Conservation (phyloP, 495 filamentous ascomycete species). For the Penicillium diatomitis region DNA sequence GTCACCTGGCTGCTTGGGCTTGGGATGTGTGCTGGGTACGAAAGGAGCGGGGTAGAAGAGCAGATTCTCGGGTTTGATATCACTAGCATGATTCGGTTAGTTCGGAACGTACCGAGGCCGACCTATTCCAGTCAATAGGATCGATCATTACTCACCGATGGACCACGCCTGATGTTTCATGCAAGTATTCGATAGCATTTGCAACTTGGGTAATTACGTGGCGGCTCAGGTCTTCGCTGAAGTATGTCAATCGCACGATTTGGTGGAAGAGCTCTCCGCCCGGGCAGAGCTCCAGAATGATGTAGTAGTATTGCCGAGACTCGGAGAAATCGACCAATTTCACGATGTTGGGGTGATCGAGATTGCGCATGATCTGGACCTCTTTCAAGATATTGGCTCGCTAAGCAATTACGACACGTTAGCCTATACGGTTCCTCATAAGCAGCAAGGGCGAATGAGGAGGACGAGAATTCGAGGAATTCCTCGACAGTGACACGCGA, state of each 20-base stretch:
- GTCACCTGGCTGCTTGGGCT: slow-evolving; percentile 71
- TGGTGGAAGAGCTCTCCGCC: slow-evolving; percentile 98
- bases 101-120: too few species aligned
- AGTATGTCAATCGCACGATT: slow-evolving; percentile 96
- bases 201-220: slow-evolving; percentile 94
- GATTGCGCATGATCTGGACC: slow-evolving; percentile 94
- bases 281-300: slow-evolving; percentile 88
- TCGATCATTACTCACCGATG: slow-evolving; percentile 65
- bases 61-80: slow-evolving; percentile 98
- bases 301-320: slow-evolving; percentile 92
- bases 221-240: slow-evolving; percentile 88
- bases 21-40: slow-evolving; percentile 68
- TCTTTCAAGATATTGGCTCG: slow-evolving; percentile 96
- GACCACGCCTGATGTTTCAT: slow-evolving; percentile 90
- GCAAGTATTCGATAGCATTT: slow-evolving; percentile 84
- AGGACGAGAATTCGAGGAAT: too few species aligned
- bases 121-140: not conserved
- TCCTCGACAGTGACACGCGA: not conserved
- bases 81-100: slow-evolving; percentile 42
- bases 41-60: slow-evolving; percentile 83
- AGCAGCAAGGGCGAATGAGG: too few species aligned
- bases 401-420: slow-evolving; percentile 32
- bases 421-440: too few species aligned
- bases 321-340: slow-evolving; percentile 90
- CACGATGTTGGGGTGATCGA: slow-evolving; percentile 93